Conservation (phyloP, 2,329 filamentous ascomycete species). For the Drechslerella dactyloides region DNA sequence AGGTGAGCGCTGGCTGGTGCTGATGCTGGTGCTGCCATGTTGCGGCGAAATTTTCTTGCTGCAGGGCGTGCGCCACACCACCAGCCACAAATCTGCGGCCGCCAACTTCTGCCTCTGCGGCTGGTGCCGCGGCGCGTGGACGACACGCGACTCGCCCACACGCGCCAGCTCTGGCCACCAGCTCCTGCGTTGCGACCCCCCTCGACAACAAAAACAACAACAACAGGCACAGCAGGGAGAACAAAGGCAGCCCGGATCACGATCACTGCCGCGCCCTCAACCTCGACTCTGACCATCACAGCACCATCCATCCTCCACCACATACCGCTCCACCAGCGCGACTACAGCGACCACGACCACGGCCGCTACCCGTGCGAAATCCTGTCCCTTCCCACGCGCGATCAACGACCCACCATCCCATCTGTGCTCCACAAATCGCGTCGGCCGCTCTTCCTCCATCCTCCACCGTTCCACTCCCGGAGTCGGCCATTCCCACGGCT, state of each 20-base stretch:
- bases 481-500: not conserved
- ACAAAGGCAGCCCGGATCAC: not conserved
- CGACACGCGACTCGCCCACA: not conserved
- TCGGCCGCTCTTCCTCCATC: not conserved
- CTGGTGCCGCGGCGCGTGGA: not conserved
- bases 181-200: slow-evolving; percentile 2
- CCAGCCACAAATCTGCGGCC: not conserved
- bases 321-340: no score
- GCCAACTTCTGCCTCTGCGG: not conserved
- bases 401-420: no score
- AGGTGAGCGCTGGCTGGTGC: no score
- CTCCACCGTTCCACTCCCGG: not conserved
- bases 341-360: no score
- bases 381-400: no score
- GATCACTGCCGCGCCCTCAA: not conserved
- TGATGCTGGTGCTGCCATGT: no score
- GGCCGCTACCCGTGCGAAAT: no score
- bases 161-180: slow-evolving; percentile 1
- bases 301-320: no score
- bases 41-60: no score
- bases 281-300: not conserved
- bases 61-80: no score
- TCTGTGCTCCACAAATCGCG: not conserved
- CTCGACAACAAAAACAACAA: slow-evolving; percentile 7
- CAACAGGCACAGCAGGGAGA: slow-evolving; percentile 4